These are phyloP conservation scores for Carex cristatella DNA, from an alignment of 176 grass and related monocot species.

Conservation along the genomic window DNA sequence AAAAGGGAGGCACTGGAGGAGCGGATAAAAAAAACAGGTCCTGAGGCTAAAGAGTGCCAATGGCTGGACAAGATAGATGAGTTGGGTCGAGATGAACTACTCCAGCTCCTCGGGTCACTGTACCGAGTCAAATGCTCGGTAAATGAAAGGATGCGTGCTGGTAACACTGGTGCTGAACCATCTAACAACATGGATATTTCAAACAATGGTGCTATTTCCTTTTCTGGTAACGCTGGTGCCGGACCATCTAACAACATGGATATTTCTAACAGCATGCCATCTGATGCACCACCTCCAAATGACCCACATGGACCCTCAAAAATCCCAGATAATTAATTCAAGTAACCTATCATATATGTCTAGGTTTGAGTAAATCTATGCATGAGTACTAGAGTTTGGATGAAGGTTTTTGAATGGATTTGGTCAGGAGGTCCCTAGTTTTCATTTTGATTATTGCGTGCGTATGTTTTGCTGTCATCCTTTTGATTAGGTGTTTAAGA, in stretches of 20 bases:
- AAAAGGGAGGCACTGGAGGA: not conserved
- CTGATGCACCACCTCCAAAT: not conserved
- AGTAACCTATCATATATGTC: not conserved
- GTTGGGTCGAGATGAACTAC: constrained; percentile 20
- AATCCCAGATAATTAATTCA: not conserved
- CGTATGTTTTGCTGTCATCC: not conserved
- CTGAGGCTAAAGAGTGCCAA: not conserved
- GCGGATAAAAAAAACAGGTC: not conserved
- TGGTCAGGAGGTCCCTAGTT: not conserved
- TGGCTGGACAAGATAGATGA: constrained; percentile 14
- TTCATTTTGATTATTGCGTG: not conserved
- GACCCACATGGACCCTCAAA: too few species aligned
- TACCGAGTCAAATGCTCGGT: constrained; percentile 14
- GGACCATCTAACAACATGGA: too few species aligned
- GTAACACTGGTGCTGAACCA: not conserved
- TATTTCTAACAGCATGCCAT: not conserved
- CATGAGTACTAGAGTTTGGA: not conserved
- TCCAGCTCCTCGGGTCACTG: constrained; percentile 5
- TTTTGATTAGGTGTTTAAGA: not conserved
- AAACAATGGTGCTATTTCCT: too few species aligned
- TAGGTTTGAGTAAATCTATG: not conserved
- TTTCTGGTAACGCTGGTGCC: too few species aligned
- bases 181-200: not conserved
- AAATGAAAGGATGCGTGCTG: constrained; percentile 2
- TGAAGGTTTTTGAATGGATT: not conserved